Evolutionary conservation across 2,329 filamentous ascomycete species (phyloP).

Genomic region (Fusarium sp.): DNA sequence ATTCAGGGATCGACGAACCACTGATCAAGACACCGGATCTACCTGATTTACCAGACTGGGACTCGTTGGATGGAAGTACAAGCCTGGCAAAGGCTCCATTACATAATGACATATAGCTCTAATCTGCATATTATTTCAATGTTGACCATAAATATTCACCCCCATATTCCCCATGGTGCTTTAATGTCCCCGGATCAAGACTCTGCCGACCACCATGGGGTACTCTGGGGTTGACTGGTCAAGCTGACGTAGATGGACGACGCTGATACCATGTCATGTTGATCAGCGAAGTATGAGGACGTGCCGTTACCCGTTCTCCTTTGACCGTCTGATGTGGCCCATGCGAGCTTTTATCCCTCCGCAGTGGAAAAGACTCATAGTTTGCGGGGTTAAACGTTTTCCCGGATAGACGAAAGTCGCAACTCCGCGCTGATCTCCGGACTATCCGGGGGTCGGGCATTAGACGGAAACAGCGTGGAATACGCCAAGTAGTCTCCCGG

Average conservation of each 20-base stretch:
- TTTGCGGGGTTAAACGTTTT: conserved; percentile 18
- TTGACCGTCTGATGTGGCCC: conserved; percentile 8
- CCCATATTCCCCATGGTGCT: background rate
- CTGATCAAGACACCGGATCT: background rate
- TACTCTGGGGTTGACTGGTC: background rate
- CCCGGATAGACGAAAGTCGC: conserved; percentile 2
- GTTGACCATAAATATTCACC: background rate
- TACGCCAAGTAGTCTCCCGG: background rate
- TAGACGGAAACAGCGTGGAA: background rate
- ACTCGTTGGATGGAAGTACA: background rate
- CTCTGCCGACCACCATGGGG: conserved; percentile 9
- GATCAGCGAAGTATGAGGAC: background rate
- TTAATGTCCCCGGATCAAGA: conserved; percentile 20
- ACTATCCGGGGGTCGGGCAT: conserved; percentile 14
- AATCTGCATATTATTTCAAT: background rate
- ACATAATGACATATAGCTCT: background rate
- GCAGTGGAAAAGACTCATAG: conserved; percentile 15
- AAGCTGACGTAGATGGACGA: conserved; percentile 2
- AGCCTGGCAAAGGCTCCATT: background rate
- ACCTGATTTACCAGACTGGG: background rate
- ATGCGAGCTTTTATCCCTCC: conserved; percentile 22
- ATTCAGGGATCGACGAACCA: background rate
- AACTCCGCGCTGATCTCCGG: conserved; percentile 15
- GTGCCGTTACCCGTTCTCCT: conserved; percentile 21
- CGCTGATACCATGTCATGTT: background rate